A percentile compares a stretch with the other conserved stretches of the same genome.
phyloP scores from a whole-genome alignment of 2,329 filamentous ascomycete genomes.

The Ophiognomonia clavigignenti-juglandacearum region DNA sequence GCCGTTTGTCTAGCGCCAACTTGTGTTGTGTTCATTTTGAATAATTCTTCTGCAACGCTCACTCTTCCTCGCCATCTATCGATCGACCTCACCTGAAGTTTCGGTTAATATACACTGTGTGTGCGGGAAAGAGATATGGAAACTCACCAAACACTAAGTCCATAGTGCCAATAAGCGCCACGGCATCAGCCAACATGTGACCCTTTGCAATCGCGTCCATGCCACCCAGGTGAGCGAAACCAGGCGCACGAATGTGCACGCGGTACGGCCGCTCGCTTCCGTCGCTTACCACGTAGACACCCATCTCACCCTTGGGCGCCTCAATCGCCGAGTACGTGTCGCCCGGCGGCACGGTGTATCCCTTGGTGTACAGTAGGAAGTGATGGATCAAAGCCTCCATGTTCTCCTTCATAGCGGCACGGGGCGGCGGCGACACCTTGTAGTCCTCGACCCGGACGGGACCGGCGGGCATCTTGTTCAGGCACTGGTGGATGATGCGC shows the following conservation, averaged over 20 bases:
- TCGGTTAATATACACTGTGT: slow-evolving; percentile 16
- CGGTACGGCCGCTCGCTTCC: slow-evolving; percentile 94
- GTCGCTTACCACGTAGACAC: slow-evolving; percentile 92
- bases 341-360: slow-evolving; percentile 91
- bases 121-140: not conserved
- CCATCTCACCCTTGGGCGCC: slow-evolving; percentile 99
- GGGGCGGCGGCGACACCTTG: slow-evolving; percentile 94
- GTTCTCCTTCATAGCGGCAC: slow-evolving; percentile 99
- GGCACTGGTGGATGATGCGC: slow-evolving; percentile 95
- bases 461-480: slow-evolving; percentile 97
- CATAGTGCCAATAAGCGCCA: slow-evolving; percentile 90
- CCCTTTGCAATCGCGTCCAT: slow-evolving; percentile 93
- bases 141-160: slow-evolving; percentile 80
- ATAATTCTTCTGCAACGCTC: slow-evolving; percentile 13
- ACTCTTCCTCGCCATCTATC: slow-evolving; percentile 34
- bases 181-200: slow-evolving; percentile 91
- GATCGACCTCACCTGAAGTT: slow-evolving; percentile 54
- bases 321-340: slow-evolving; percentile 98
- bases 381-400: slow-evolving; percentile 99
- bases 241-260: slow-evolving; percentile 94
- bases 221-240: slow-evolving; percentile 89
- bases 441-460: slow-evolving; percentile 97
- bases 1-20: too few species aligned
- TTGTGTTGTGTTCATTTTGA: slow-evolving; percentile 19
- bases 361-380: slow-evolving; percentile 98